A percentile compares a stretch with the other conserved stretches of the same genome.
phyloP scores from a whole-genome alignment of 2,329 filamentous ascomycete genomes.

The Neofusicoccum laricinum region DNA sequence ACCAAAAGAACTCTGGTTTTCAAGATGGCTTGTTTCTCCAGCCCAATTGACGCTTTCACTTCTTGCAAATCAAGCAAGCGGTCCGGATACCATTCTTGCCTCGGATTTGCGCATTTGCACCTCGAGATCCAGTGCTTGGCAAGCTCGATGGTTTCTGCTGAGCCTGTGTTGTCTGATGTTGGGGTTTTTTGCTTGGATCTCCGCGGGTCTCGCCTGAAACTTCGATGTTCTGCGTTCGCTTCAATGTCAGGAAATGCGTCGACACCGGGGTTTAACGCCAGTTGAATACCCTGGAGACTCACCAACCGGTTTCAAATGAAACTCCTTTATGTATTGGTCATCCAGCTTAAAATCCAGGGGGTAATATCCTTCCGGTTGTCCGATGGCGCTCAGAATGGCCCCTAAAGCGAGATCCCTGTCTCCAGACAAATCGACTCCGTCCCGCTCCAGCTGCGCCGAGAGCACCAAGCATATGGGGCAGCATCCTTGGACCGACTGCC shows the following conservation, averaged over 20 bases:
- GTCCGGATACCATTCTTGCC: not conserved
- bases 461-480: constrained; percentile 19
- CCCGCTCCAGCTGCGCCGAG: not conserved
- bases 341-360: constrained; percentile 13
- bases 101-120: constrained; percentile 17
- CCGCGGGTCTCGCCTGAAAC: not conserved
- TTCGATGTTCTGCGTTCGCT: not conserved
- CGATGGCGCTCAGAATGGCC: not conserved
- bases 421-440: not conserved
- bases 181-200: not conserved
- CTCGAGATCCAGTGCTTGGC: constrained; percentile 19
- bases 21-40: not conserved
- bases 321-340: not conserved
- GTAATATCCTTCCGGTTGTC: constrained; percentile 1
- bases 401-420: not conserved
- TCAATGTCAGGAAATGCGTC: not conserved
- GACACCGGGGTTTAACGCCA: no score
- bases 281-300: not conserved
- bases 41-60: not conserved
- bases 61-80: not conserved
- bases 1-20: not conserved
- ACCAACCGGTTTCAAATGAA: not conserved
- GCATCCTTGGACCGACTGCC: constrained; percentile 1
- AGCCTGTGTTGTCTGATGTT: not conserved
- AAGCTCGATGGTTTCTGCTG: constrained; percentile 13